Evolutionary conservation across 148 eudicot genomes (phyloP), one percentile per base, ranked within the genome.

Genomic region (Vaccinium vitisidaea): DNA sequence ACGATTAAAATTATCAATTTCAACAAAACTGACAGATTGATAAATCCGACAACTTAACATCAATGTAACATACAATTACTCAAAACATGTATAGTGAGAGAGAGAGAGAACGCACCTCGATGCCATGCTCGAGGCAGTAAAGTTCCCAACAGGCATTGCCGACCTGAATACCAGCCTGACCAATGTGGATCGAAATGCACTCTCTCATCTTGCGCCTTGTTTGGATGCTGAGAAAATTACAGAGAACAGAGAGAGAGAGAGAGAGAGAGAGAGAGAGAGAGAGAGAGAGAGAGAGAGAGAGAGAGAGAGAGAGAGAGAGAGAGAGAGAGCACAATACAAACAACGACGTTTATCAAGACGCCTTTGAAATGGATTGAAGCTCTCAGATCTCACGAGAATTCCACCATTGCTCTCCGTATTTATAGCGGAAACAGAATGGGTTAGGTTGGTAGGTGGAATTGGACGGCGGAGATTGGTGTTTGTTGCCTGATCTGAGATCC

Each of bases 81-180:
- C 74, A 27, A 27, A 5, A 69, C 18, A n/a, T n/a, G n/a, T n/a
- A n/a, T n/a, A n/a, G n/a, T n/a, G 46, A 71, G 75, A 32, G 36
- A 32, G 43, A 71, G 46, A 71, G 46, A 73, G 21, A 73, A 16
- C 14, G n/a, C 16, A 86, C 88, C 88, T 70, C 65, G 69, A 86
- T 86, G 61, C 88, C 88, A 52, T 86, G 88, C 78, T 86, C 85
- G 39, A 86, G 88, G 85, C 88, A 86, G 63, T 83, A 86, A 23
- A 86, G 88, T 70, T 86, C 88, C 88, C 88, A 86, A 36, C 88
- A 86, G 36, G 88, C 88, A 83, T 86, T 86, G 61, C 88, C 88
- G 74, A 83, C 85, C 85, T 86, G 88, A 50, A 86, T 86, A 16
- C 88, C 88, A 32, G 88, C 88, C 79, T 86, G 85, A 70, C 88